A percentile compares a stretch with the other conserved stretches of the same genome.
phyloP scores from a whole-genome alignment of 2,329 filamentous ascomycete genomes.

The Seiridium cupressi region DNA sequence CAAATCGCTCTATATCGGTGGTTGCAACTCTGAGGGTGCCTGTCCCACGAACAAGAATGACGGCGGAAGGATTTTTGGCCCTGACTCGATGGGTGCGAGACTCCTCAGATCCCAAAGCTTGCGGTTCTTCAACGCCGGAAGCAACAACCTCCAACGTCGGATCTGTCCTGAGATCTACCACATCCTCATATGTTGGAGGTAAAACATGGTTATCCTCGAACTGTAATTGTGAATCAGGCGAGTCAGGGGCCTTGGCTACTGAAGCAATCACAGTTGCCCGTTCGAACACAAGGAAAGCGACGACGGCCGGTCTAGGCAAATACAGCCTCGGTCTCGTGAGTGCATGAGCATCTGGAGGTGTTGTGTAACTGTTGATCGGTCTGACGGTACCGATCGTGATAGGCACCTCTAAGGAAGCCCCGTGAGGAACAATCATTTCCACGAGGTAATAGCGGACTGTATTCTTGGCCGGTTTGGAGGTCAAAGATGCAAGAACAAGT shows the following conservation, averaged over 20 bases:
- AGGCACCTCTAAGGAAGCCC: conserved; percentile 28
- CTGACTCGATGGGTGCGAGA: conserved; percentile 49
- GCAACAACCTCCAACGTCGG: conserved; percentile 62
- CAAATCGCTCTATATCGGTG: conserved; percentile 58
- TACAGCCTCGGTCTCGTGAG: conserved; percentile 63
- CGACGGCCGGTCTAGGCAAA: conserved; percentile 74
- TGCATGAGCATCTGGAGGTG: conserved; percentile 43
- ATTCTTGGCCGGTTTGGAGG: conserved; percentile 46
- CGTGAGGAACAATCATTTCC: conserved; percentile 63
- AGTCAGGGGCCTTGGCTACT: conserved; percentile 63
- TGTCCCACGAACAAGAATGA: conserved; percentile 62
- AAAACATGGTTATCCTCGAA: conserved; percentile 63
- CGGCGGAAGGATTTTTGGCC: conserved; percentile 60
- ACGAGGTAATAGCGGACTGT: conserved; percentile 69
- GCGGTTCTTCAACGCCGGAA: conserved; percentile 63
- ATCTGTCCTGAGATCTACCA: conserved; percentile 73
- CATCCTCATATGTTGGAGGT: conserved; percentile 77
- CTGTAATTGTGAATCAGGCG: conserved; percentile 70
- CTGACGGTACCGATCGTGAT: conserved; percentile 64
- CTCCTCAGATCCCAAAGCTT: conserved; percentile 40
- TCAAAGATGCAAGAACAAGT: conserved; percentile 59
- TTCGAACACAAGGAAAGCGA: conserved; percentile 80
- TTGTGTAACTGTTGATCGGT: conserved; percentile 64
- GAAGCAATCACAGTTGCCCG: conserved; percentile 77
- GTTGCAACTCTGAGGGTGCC: conserved; percentile 60